Percentiles rank a stretch among this genome's conserved stretches.
phyloP scores from a whole-genome alignment of 352 stramenopile species.

The Thraustotheca clavata region DNA sequence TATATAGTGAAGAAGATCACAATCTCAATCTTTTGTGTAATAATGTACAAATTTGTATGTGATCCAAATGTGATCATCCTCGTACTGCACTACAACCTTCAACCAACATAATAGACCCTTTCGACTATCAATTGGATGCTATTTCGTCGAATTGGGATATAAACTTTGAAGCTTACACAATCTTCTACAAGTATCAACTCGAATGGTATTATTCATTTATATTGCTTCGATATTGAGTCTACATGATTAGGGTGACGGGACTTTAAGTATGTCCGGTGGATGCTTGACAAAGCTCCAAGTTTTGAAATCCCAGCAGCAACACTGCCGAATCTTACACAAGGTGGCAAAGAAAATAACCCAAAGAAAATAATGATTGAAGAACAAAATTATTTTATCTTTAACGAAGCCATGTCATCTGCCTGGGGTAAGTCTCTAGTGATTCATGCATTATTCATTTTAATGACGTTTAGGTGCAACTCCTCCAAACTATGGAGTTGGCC shows the following conservation, averaged over 20 bases:
- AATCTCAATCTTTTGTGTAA: too few relatives aligned
- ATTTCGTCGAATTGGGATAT: conserved; percentile 76
- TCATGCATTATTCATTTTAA: neutral
- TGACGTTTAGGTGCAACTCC: conserved; percentile 32
- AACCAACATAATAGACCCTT: conserved; percentile 43
- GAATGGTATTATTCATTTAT: conserved; percentile 21
- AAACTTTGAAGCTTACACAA: conserved; percentile 49
- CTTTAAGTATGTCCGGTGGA: conserved; percentile 37
- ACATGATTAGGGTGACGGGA: conserved; percentile 27
- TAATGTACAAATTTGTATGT: too few relatives aligned
- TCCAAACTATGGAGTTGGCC: conserved; percentile 32
- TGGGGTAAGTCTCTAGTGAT: conserved; percentile 69
- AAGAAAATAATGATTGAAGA: conserved; percentile 64
- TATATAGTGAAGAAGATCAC: too few relatives aligned
- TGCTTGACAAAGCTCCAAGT: conserved; percentile 64
- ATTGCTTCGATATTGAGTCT: neutral
- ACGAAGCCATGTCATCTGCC: conserved; percentile 83
- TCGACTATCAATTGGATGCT: conserved; percentile 61
- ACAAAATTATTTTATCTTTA: conserved; percentile 91
- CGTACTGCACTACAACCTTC: conserved; percentile 27
- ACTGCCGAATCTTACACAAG: conserved; percentile 32
- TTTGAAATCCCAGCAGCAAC: conserved; percentile 62
- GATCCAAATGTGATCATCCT: conserved; percentile 38
- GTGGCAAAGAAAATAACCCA: conserved; percentile 28
- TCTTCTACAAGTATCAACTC: conserved; percentile 28